A percentile compares a stretch with the other conserved stretches of the same genome.
These are phyloP conservation scores for Ophiocordyceps polyrhachis-furcata DNA, from an alignment of 2,329 filamentous ascomycete genomes.

Conservation along the genomic window DNA sequence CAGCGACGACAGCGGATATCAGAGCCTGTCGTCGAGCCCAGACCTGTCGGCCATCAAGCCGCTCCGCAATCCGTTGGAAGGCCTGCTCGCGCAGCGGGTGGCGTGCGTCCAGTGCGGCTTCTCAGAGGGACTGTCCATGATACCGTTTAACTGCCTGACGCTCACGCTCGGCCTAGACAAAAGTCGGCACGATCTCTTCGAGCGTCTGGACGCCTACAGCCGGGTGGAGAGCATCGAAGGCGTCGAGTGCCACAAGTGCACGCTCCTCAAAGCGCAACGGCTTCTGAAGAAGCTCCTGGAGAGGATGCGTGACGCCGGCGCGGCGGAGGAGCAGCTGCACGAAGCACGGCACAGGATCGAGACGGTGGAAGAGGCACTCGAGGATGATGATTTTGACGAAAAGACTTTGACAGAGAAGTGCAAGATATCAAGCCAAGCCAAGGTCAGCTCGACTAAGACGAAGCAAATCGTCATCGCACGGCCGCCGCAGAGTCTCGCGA, in stretches of 20 bases:
- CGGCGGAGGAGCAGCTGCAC: slow-evolving; percentile 30
- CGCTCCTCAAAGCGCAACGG: slow-evolving; percentile 40
- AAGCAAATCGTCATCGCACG: slow-evolving; percentile 75
- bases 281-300: slow-evolving; percentile 29
- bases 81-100: slow-evolving; percentile 71
- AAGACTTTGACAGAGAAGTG: slow-evolving; percentile 43
- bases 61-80: slow-evolving; percentile 64
- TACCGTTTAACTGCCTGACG: slow-evolving; percentile 85
- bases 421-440: slow-evolving; percentile 46
- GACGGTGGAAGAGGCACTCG: slow-evolving; percentile 50
- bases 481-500: slow-evolving; percentile 58
- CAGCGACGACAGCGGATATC: slow-evolving; percentile 39
- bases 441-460: slow-evolving; percentile 66
- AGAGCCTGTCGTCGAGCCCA: slow-evolving; percentile 22
- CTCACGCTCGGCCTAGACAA: slow-evolving; percentile 53
- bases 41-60: slow-evolving; percentile 18
- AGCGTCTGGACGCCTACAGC: slow-evolving; percentile 71
- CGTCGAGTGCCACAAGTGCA: slow-evolving; percentile 85
- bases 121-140: slow-evolving; percentile 75
- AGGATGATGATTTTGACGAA: slow-evolving; percentile 64
- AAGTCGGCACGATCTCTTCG: slow-evolving; percentile 48
- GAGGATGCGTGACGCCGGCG: slow-evolving; percentile 14
- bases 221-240: slow-evolving; percentile 70
- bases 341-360: slow-evolving; percentile 37
- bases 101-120: slow-evolving; percentile 73